Base-by-base conservation (phyloP, 169 alveolate genomes). In the Plasmodium coatneyi region DNA sequence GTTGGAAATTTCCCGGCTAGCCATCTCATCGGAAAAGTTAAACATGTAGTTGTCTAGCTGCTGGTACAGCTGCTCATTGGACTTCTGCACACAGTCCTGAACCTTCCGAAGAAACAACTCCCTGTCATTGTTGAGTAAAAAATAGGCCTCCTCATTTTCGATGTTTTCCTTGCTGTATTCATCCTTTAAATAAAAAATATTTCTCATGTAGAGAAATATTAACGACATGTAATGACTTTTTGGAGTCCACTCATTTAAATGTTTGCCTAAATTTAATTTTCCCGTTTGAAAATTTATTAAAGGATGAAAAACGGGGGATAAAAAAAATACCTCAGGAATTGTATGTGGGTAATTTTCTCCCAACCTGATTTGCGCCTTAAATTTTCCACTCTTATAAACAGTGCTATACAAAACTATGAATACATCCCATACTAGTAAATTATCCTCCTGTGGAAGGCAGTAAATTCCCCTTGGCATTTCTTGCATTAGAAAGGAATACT, bases 211-310 rank as follows among this genome's bases (percentile, higher is more conserved):
- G 30, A 86, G 80, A 76, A 86, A 86, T 22, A 86, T 49, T 14
- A 86, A 72, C 12, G 93, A 86, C 80, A 86, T 86, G 80, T 86
- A 86, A 86, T 86, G 93, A 54, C 46, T 22, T 32, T 49, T 86
- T 22, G 93, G 86, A 14, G 80, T 28, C 93, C 93, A 86, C 1
- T 86, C 66, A n/a, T 74, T 74, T 74, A 72, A 49, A 14, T 7
- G 14, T 2, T 41, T 46, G 0, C 93, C 93, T n/a, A 86, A 76
- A 74, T 86, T 86, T 76, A 86, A 74, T 76, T 86, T 86, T n/a
- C 93, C 93, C 19, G 80, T 86, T 49, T 74, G 22, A 10, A 43
- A 54, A 86, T 86, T 86, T 39, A 86, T 36, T 54, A 46, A 78
- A 34, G 93, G 93, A 74, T 86, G 93, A 74, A 30, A 86, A 5